Evolutionary conservation across 192 early-diverging fungal genomes (phyloP), one percentile per base, ranked within the genome.

Genomic region (Mortierella claussenii): DNA sequence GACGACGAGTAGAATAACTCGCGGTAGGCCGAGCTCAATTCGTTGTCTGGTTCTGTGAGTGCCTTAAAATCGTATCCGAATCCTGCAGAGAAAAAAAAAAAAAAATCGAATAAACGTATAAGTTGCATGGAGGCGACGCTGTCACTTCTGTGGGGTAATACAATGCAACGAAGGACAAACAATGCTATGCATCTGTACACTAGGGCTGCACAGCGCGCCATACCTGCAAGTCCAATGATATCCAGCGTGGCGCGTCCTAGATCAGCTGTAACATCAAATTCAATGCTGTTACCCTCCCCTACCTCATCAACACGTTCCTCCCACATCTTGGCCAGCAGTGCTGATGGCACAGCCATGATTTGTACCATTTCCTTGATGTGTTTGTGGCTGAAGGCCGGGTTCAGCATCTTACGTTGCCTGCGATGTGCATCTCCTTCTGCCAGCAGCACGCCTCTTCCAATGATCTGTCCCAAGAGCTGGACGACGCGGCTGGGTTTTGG

Each of bases 381-480:
- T 21, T 68, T 51, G 51, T 79, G 54, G 9, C 61, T 60, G 33
- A 89, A 89, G 13, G 85, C 82, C 5, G 87, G 87, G 55, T 86
- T 86, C 12, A 89, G 46, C 81, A 87, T 80, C 54, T 86, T 87
- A 32, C 87, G 79, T 47, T 89, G 87, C 31, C 63, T 64, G 45
- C 52, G 57, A 63, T 89, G 87, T 7, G 27, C 79, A 42, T 71
- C 79, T 1, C 87, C 87, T 52, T 89, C 87, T 4, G 82, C 74
- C 9, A 89, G 58, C 30, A 89, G 42, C 10, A 89, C 49, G 15
- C 86, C 86, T 33, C 73, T 47, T 20, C 87, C 86, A 23, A 87
- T 30, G 8, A 86, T 53, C 40, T 55, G 42, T 3, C 68, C 57
- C 21, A 87, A 20, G 26, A 81, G 44, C n/a, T 48, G 50, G 2